Conservation (phyloP, 495 filamentous ascomycete genomes). For the Chaetomium tenue region DNA sequence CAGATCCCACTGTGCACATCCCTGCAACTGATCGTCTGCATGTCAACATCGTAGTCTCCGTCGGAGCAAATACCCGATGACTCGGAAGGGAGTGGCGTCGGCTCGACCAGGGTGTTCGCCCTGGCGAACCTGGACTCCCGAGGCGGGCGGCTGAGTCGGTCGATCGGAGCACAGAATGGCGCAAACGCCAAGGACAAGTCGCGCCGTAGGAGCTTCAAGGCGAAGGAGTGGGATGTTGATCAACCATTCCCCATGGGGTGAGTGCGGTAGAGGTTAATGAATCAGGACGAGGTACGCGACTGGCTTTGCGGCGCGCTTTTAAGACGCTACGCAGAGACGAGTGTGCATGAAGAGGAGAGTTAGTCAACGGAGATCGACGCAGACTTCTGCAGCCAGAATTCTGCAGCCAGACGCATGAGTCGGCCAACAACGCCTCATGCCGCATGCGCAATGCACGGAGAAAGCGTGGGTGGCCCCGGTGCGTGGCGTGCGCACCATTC, state of each 20-base stretch:
- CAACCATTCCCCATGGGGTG: too few species aligned
- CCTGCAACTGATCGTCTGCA: slow-evolving; percentile 4
- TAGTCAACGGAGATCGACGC: not conserved
- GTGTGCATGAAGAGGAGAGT: too few species aligned
- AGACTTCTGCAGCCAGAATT: not conserved
- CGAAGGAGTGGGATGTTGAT: not conserved
- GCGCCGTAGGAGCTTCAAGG: not conserved
- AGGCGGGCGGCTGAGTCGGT: not conserved
- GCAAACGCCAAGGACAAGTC: not conserved
- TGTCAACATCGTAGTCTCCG: slow-evolving; percentile 1
- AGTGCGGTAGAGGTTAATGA: too few species aligned
- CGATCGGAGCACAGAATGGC: not conserved
- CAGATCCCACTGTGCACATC: not conserved
- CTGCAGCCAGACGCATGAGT: not conserved
- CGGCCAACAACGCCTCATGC: not conserved
- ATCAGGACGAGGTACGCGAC: not conserved
- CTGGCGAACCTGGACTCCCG: not conserved
- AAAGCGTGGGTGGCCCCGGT: not conserved
- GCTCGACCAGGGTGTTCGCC: not conserved
- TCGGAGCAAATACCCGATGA: not conserved
- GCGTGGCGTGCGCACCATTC: not conserved
- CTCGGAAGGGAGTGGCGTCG: not conserved
- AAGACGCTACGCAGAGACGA: not conserved
- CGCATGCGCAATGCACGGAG: not conserved
- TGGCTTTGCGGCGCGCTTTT: not conserved